phyloP scores from a whole-genome alignment of 805 yeast species.

The Nakazawaea anatomiae region DNA sequence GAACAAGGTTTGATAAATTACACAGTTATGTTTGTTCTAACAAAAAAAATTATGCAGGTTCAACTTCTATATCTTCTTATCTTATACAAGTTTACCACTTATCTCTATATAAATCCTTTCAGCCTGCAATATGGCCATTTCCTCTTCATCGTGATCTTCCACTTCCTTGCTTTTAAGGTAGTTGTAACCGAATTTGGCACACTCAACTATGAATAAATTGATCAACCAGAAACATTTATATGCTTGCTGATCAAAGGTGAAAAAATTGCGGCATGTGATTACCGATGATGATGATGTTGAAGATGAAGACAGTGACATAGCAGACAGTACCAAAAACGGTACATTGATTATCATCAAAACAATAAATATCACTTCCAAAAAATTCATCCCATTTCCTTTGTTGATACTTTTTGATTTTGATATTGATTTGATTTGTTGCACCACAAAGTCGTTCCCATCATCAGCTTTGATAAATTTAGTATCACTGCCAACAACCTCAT shows the following conservation, averaged over 20 bases:
- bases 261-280: too few species aligned
- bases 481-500: neutral
- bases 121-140: neutral
- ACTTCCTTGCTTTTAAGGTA: neutral
- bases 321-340: neutral
- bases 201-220: constrained; percentile 1
- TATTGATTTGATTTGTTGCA: too few species aligned
- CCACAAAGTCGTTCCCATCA: neutral
- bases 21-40: too few species aligned
- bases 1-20: too few species aligned
- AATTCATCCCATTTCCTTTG: neutral
- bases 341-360: neutral
- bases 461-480: neutral
- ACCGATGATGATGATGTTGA: neutral
- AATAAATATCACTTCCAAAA: neutral
- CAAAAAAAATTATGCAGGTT: too few species aligned
- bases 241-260: too few species aligned
- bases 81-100: neutral
- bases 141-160: neutral
- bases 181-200: neutral
- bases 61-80: neutral
- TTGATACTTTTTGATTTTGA: neutral
- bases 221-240: neutral
- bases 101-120: neutral
- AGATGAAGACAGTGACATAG: neutral